Evolutionary conservation across 768 basidiomycete species (phyloP), one percentile per base, ranked within the genome.

Genomic region (Gautieria morchelliformis): DNA sequence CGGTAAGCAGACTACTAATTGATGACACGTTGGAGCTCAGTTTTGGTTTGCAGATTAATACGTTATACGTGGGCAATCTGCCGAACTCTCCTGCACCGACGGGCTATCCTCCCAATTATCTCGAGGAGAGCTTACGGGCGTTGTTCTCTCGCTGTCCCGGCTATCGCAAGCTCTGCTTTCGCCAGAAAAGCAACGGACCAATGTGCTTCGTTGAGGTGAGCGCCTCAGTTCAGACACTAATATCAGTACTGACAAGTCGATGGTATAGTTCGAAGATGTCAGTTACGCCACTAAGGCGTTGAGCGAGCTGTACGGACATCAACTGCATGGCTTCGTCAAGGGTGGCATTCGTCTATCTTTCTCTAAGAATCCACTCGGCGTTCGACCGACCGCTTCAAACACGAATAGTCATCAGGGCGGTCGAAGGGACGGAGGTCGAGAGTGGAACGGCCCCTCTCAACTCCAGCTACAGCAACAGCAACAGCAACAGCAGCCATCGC

Each of bases 121-220:
- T 99, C 2, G 94, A 99, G 70, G 91, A 94, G 58, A 84, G 82
- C 35, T 75, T 99, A 24, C 78, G 92, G 57, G 83, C 84, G 40
- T 73, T 96, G 48, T 99, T 99, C 70, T 77, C 80, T 30, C 75
- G 75, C 32, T 86, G 84, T 44, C 79, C 82, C 4, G 96, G 96
- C 2, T 99, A 85, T 72, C 86, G 91, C 58, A 89, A 94, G 64
- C 78, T 99, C 61, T 93, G 87, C 66, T 98, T 93, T 75, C 78
- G 94, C 53, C 93, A 95, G 66, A 99, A 99, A 75, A 90, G 82
- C 68, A 94, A 94, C 64, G 94, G 96, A 0, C 95, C 95, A 8
- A 98, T 98, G 94, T 98, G 96, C 70, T 98, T 98, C 69, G 93
- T 98, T 46, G 96, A 99, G 84, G 91, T 93, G 64, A 24, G 55